phyloP scores from a whole-genome alignment of 23 red algal genomes.

The Gracilaria caudata region DNA sequence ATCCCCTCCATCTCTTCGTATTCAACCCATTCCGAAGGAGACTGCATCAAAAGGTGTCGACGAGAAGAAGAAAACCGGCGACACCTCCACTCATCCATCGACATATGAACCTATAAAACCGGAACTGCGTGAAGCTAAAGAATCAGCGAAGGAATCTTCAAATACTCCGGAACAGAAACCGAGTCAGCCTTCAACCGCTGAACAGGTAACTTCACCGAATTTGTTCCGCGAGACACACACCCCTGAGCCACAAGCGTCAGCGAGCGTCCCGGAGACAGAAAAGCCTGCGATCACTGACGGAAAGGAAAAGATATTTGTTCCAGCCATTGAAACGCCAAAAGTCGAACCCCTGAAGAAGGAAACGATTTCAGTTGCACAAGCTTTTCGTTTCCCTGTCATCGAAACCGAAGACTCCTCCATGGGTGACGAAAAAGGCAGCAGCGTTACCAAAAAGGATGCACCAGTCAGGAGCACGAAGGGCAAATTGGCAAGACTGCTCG shows the following conservation, averaged over 20 bases:
- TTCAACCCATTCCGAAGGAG: conserved; percentile 7
- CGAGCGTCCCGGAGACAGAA: not conserved
- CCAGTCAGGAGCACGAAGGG: conserved; percentile 30
- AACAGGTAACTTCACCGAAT: not conserved
- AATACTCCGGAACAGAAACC: not conserved
- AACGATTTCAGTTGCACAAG: not conserved
- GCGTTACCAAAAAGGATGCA: not conserved
- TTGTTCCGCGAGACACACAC: not conserved
- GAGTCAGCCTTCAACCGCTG: not conserved
- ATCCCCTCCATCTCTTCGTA: not conserved
- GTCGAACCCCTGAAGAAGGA: not conserved
- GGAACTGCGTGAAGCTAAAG: not conserved
- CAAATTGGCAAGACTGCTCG: conserved; percentile 62
- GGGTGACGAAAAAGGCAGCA: not conserved
- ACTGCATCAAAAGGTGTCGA: not conserved
- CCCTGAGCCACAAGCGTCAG: not conserved
- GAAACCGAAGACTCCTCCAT: not conserved
- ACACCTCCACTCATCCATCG: not conserved
- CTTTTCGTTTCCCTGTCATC: not conserved
- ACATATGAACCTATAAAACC: conserved; percentile 12
- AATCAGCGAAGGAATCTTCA: not conserved
- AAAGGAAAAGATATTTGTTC: not conserved
- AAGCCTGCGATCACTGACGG: conserved; percentile 3
- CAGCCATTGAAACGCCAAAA: conserved; percentile 8
- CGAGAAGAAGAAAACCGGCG: not conserved